These are phyloP conservation scores for Rhodamnia argentea DNA, from an alignment of 345 rosid species.

Conservation along the genomic window DNA sequence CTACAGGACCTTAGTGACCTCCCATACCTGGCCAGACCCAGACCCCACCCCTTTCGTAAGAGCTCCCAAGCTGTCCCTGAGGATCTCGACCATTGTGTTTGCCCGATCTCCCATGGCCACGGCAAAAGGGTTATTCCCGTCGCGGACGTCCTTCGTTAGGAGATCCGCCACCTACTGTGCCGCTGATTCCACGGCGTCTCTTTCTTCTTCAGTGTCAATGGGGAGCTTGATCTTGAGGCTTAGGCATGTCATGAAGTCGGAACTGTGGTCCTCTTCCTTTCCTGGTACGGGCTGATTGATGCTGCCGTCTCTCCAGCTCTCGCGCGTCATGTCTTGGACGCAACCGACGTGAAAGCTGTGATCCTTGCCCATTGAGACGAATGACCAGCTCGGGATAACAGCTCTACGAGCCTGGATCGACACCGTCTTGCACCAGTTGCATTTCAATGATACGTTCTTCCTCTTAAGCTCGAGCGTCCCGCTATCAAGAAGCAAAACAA, in stretches of 20 bases:
- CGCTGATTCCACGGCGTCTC: accelerated
- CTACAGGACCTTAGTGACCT: not conserved
- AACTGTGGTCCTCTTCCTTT: not conserved
- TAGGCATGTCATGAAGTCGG: not conserved
- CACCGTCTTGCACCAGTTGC: not conserved
- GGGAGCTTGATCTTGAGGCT: not conserved
- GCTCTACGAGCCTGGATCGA: not conserved
- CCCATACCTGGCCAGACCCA: not conserved
- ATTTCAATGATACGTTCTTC: not conserved
- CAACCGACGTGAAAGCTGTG: not conserved
- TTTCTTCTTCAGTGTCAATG: not conserved
- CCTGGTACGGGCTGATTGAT: accelerated
- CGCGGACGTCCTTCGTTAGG: not conserved
- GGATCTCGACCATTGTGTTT: not conserved
- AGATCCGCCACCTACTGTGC: not conserved
- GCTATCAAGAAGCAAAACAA: not conserved
- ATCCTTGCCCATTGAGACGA: not conserved
- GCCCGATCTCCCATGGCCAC: not conserved
- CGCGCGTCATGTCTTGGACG: not conserved
- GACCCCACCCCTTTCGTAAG: not conserved
- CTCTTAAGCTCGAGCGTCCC: not conserved
- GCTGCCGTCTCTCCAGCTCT: not conserved
- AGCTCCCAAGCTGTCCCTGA: not conserved
- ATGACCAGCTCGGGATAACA: not conserved
- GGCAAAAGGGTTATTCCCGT: not conserved